Base-by-base conservation (phyloP, 495 filamentous ascomycete species). In the Letharia columbiana region DNA sequence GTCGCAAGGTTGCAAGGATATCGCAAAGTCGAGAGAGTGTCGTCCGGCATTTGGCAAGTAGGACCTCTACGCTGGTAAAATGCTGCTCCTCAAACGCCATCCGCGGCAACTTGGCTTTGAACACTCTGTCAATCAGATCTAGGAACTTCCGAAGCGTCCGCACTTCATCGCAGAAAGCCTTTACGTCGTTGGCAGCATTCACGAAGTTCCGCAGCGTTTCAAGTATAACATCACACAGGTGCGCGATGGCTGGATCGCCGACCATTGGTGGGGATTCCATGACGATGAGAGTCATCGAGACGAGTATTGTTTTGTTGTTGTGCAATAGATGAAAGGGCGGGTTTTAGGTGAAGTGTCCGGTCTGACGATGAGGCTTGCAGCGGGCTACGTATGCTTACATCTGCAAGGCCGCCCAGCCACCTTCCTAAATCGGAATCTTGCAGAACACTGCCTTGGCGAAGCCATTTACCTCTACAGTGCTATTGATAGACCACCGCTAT, bases 41-140 rank as follows among this genome's bases (percentile, higher is more conserved):
- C 2, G 35, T 12, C 18, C 64, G 63, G 23, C 69, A 71, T 61
- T 66, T 42, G 4, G 50, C 50, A 11, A 71, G 61, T 13, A 71
- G 33, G 23, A 35, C 40, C 35, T 50, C 35, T 3, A 68, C 37
- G 33, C 60, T 50, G 23, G 54, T 64, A 17, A 63, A 64, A 56
- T 68, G 66, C 10, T 68, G 52, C 11, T 68, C 66, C 28, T 68
- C 66, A 20, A 66, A 66, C 10, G 64, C 45, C 58, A 61, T 56
- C 9, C 64, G 58, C 5, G 58, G 45, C 20, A 60, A n/a, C 4
- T 45, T 66, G 3, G 64, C 64, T 13, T 49, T 44, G 9, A 58
- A 60, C 11, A 66, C 59, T 54, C 64, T 23, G 17, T 66, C 64
- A 33, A 66, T 66, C 13, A 66, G 35, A 18, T 61, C 58, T 13